Percentiles rank a stretch among this genome's conserved stretches.
Conservation (phyloP, 306 rosid genomes). For the Cucurbita maxima region DNA sequence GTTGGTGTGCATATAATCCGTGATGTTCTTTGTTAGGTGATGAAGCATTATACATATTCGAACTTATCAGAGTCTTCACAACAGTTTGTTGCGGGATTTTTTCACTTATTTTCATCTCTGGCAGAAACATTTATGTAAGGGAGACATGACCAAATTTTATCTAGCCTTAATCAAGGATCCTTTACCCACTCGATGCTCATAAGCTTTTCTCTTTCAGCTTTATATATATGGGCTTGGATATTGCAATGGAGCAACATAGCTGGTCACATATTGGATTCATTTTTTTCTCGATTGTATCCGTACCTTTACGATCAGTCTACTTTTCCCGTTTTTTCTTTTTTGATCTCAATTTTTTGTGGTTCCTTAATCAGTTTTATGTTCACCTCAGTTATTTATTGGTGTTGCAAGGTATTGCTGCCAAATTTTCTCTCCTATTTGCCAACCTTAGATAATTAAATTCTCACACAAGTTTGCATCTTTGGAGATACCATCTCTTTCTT, state of each 20-base stretch:
- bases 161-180: constrained; percentile 3
- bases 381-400: constrained; percentile 60
- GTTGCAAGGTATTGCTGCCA: constrained; percentile 67
- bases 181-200: constrained; percentile 5
- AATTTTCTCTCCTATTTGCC: not conserved
- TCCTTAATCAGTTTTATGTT: constrained; percentile 34
- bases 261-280: constrained; percentile 98
- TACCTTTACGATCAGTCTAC: constrained; percentile 4
- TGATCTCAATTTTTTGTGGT: constrained; percentile 7
- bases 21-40: constrained; percentile 49
- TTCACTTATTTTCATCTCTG: constrained; percentile 85
- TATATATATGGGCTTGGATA: constrained; percentile 99
- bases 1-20: constrained; percentile 1
- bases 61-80: constrained; percentile 92
- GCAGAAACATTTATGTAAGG: constrained; percentile 98
- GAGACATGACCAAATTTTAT: constrained; percentile 7
- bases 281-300: constrained; percentile 98
- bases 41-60: constrained; percentile 90
- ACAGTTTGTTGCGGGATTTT: constrained; percentile 74
- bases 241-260: constrained; percentile 96
- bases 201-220: constrained; percentile 39
- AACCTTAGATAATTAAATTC: not conserved
- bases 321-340: constrained; percentile 9
- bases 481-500: not conserved
- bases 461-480: not conserved